phyloP scores from a whole-genome alignment of 2,329 filamentous ascomycete genomes.

The Sodiomyces alkalinus region DNA sequence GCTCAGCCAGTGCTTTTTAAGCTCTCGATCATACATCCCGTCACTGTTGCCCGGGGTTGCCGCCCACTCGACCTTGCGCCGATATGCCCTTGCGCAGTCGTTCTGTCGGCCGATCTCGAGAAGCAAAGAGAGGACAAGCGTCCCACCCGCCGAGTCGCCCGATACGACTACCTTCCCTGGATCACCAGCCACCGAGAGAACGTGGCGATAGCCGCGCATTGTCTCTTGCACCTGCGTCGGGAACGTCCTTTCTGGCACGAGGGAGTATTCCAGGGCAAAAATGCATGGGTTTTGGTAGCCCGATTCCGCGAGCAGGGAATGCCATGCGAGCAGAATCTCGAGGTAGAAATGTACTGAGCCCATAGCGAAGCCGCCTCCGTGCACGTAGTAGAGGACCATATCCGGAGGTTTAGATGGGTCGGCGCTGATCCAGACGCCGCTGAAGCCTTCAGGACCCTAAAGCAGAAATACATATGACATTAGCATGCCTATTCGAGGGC shows the following conservation, averaged over 20 bases:
- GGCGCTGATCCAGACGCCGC: constrained; percentile 55
- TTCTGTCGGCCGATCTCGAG: constrained; percentile 43
- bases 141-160: constrained; percentile 69
- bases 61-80: constrained; percentile 3
- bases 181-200: constrained; percentile 42
- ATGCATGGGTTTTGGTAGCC: constrained; percentile 64
- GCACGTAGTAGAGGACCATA: constrained; percentile 67
- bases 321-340: constrained; percentile 65
- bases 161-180: constrained; percentile 52
- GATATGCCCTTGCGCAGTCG: constrained; percentile 8
- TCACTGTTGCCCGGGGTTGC: constrained; percentile 3
- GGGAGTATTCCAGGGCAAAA: constrained; percentile 66
- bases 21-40: constrained; percentile 5
- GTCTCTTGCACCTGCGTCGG: constrained; percentile 60
- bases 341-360: constrained; percentile 73
- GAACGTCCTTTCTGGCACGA: constrained; percentile 60
- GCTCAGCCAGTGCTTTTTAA: constrained; percentile 4
- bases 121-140: constrained; percentile 57
- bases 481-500: no score
- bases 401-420: constrained; percentile 49
- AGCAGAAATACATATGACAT: no score
- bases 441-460: constrained; percentile 16
- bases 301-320: constrained; percentile 44
- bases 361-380: constrained; percentile 75
- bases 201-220: constrained; percentile 54